Conservation (phyloP, 768 basidiomycete genomes). For the Boletus rufocinnamomeus region DNA sequence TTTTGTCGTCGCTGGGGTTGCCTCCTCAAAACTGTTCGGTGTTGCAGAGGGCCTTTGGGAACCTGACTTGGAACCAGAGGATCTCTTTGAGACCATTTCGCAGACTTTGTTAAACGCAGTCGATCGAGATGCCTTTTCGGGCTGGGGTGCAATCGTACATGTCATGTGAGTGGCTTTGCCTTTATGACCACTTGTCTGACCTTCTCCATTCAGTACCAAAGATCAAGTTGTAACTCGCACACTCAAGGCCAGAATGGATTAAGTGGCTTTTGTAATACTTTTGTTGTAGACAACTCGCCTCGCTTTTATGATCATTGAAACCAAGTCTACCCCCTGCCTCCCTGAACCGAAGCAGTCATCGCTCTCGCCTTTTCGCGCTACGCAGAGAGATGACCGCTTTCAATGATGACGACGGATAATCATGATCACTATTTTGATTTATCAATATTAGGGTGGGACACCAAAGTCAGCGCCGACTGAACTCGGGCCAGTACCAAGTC, state of each 20-base stretch:
- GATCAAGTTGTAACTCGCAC: conserved; percentile 81
- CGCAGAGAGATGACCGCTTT: not conserved
- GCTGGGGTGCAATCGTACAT: conserved; percentile 96
- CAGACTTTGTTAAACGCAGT: conserved; percentile 94
- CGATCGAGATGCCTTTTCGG: conserved; percentile 94
- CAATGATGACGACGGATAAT: not conserved
- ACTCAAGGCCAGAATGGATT: conserved; percentile 92
- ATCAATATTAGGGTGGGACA: not conserved
- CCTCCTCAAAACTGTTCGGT: conserved; percentile 91
- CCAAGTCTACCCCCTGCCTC: no score
- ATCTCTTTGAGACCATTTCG: conserved; percentile 97
- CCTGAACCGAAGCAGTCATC: not conserved
- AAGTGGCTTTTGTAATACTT: conserved; percentile 24
- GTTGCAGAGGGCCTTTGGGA: conserved; percentile 99
- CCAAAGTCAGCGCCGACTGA: conserved; percentile 2
- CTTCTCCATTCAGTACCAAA: conserved; percentile 52
- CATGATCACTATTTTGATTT: not conserved
- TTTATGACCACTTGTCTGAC: conserved; percentile 10
- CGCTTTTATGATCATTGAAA: not conserved
- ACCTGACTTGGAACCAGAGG: conserved; percentile 93
- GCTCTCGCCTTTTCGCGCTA: not conserved
- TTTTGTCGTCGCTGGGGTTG: conserved; percentile 95
- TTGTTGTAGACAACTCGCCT: conserved; percentile 24
- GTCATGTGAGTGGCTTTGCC: conserved; percentile 71
- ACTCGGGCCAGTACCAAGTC: not conserved